Base-by-base conservation (phyloP, 768 basidiomycete genomes). In the Boletus pseudo-olivaceus region DNA sequence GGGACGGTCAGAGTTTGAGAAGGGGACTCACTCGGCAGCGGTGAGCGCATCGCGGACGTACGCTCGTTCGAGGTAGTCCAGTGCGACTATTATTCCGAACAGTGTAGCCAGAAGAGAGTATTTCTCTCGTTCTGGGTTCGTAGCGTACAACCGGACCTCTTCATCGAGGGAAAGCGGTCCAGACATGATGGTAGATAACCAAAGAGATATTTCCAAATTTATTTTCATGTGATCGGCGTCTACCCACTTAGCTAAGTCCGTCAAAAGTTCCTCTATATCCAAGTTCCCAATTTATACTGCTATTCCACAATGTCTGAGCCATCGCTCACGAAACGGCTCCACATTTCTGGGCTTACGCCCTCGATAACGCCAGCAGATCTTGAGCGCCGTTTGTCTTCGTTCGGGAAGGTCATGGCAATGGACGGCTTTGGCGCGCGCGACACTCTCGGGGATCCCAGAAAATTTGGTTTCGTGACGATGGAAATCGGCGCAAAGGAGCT, bases 41-140 rank as follows among this genome's bases (percentile, higher is more conserved):
- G 87, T 87, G 53, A 98, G 88, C 0, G 90, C 86, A 74, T 98
- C 97, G 15, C 96, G 82, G 38, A 98, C 88, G 71, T 96, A 98
- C 1, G 94, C 96, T 39, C 93, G 81, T 70, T 99, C 96, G 23
- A 98, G 86, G 67, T 95, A 98, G 64, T 98, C 94, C 11, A 99
- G 76, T 3, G 89, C 83, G 43, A 95, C 88, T 54, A 97, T 83
- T 63, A 99, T 90, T 8, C 92, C 90, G 63, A 89, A 99, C 7
- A 99, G 77, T 5, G 93, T 98, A 0, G 92, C 88, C 17, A 94
- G 77, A 11, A 89, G 86, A 65, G 88, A 93, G 63, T 87, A 88
- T 64, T 85, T 86, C 67, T 98, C 97, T 47, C 96, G 78, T 64
- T 97, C 93, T 7, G 89, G 79, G 65, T 96, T 96, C 29, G 83